Percentiles rank a stretch among this genome's conserved stretches.
These are phyloP conservation scores for Hirsutella rhossiliensis DNA, from an alignment of 2,329 filamentous ascomycete species.

Conservation along the genomic window DNA sequence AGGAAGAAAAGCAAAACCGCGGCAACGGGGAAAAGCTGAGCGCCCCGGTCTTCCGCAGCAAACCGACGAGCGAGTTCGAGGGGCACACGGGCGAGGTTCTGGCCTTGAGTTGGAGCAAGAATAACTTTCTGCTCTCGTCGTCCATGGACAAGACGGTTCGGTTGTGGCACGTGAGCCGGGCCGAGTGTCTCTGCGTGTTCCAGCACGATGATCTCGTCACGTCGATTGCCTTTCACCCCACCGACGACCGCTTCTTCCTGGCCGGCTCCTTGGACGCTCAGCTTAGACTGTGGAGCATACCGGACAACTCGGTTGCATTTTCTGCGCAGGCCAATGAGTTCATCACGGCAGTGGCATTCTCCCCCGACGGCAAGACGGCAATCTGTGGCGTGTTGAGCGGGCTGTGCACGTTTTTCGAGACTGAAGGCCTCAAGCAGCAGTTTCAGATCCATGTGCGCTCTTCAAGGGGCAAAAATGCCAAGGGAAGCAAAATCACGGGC, in stretches of 20 bases:
- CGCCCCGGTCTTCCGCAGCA: conserved; percentile 78
- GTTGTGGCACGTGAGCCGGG: conserved; percentile 78
- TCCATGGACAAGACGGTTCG: conserved; percentile 98
- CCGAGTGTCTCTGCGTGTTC: conserved; percentile 85
- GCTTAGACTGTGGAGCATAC: conserved; percentile 88
- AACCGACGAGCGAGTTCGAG: conserved; percentile 66
- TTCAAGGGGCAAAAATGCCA: conserved; percentile 82
- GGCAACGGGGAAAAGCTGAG: conserved; percentile 51
- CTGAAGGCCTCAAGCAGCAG: conserved; percentile 73
- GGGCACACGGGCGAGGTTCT: conserved; percentile 80
- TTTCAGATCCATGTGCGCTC: conserved; percentile 90
- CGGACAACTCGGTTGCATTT: conserved; percentile 86
- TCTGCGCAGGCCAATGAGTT: conserved; percentile 68
- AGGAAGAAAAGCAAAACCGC: conserved; percentile 25
- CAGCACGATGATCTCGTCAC: conserved; percentile 93
- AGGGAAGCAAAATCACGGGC: conserved; percentile 94
- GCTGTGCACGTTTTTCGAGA: conserved; percentile 82
- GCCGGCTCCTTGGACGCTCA: conserved; percentile 86
- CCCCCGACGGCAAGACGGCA: conserved; percentile 78
- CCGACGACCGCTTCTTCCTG: conserved; percentile 91
- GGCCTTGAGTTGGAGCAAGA: conserved; percentile 97
- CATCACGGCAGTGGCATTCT: conserved; percentile 88
- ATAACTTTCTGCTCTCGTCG: conserved; percentile 89
- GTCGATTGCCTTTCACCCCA: conserved; percentile 86
- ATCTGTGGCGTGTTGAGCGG: conserved; percentile 84